Base-by-base conservation (phyloP, 306 rosid species). In the Vigna unguiculata region DNA sequence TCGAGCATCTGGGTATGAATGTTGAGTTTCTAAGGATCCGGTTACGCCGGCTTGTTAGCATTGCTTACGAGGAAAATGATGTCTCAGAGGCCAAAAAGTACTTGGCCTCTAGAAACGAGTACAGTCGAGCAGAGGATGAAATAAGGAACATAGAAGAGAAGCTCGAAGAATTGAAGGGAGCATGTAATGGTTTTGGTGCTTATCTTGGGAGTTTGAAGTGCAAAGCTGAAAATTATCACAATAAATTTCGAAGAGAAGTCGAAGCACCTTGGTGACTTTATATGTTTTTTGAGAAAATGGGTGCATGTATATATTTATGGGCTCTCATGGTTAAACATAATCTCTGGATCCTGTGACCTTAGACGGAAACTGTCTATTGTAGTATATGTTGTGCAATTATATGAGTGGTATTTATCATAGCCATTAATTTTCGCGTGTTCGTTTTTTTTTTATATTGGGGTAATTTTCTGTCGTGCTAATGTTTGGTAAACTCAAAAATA, bases 1-100 rank as follows among this genome's bases (percentile, higher is more conserved):
- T 94, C 78, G 88, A 89, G 81, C 80, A 82, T 72, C 72, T 90
- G 21, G 96, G 96, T 54, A 89, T 90, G 98, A 88, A 89, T 72
- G 91, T 94, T 22, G 91, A 84, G 4, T 94, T 94, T 57, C 80
- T 94, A 77, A 89, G 89, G 43, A 65, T 52, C 6, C 81, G 88
- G 1, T 76, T 94, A 14, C 84, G 86, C 34, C 79, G 78, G 79
- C 85, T 92, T 40, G 84, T 86, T 11, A 81, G 86, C 81, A 76
- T 94, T 76, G 91, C 91, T 9, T 73, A 80, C 41, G 87, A 91
- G 63, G 83, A 84, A 1, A 80, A 71, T 77, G 86, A 68, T 49
- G 82, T 84, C 69, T 38, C 72, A 4, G 88, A 84, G 40, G 73
- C 86, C 7, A 89, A 74, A 83, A 83, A 78, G 68, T 88, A 69